Evolutionary conservation across 768 basidiomycete species (phyloP), one percentile per base, ranked within the genome.

Genomic region (Pleurotus tuoliensis): DNA sequence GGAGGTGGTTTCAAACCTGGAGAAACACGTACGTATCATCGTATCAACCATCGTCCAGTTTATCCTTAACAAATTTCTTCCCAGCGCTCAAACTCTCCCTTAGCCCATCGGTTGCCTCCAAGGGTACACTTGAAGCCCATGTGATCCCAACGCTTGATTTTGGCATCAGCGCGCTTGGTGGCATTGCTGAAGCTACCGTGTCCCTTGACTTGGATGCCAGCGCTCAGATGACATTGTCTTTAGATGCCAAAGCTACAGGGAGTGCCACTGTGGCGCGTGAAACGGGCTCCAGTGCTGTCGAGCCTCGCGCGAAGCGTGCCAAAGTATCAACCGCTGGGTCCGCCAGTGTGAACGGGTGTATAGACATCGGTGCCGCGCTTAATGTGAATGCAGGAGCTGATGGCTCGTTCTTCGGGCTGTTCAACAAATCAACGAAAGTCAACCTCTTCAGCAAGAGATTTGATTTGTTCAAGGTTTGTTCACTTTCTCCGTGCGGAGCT

Each of bases 341-440:
- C 13, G 47, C 50, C 40, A 58, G 45, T 37, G 60, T 66, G 48
- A 60, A 58, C 37, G 76, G 75, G 0, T 76, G 77, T 64, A 59
- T 76, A 40, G 67, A 70, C n/a, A 59, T 75, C 40, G 63, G 61
- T 24, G 67, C 71, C 0, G 71, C 61, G 0, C 54, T 79, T 25
- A 65, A 66, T 45, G 73, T 76, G 37, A 74, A 72, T 56, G 74
- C 71, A 16, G 75, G 75, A 2, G 78, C 76, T 3, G 62, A 69
- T 39, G 75, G 66, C 4, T 57, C 62, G 25, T 76, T 80, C 64
- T 77, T 77, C 57, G 67, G 67, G 4, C 56, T 80, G 1, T 77
- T 78, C 64, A 65, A 74, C 54, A 58, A 59, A 12, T 64, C 48
- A 18, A 71, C 68, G 0, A 61, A 65, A 56, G 63, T 74, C 9